Conservation (phyloP, 441 rosid genomes). For the Corymbia calophylla region DNA sequence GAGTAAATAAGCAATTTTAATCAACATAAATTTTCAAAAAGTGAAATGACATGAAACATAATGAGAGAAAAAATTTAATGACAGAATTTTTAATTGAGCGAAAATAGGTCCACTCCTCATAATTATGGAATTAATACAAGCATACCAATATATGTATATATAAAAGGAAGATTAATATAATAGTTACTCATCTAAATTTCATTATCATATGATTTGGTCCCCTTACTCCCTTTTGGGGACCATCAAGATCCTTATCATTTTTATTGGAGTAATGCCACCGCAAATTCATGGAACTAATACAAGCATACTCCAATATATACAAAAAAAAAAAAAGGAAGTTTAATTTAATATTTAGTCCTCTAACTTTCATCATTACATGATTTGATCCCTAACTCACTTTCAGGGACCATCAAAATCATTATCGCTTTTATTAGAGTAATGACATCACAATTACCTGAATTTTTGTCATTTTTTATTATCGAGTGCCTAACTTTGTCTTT, state of each 20-base stretch:
- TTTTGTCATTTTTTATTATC: not conserved
- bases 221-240: not conserved
- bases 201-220: not conserved
- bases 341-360: not conserved
- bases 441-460: not conserved
- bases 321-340: not conserved
- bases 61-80: not conserved
- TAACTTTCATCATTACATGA: not conserved
- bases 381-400: not conserved
- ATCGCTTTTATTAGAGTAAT: no score
- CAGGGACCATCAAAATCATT: not conserved
- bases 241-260: not conserved
- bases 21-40: not conserved
- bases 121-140: not conserved
- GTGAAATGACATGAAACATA: not conserved
- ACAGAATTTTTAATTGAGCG: not conserved
- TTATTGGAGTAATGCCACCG: not conserved
- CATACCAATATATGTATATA: not conserved
- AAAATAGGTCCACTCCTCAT: not conserved
- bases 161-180: not conserved
- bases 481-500: not conserved
- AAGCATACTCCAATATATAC: not conserved
- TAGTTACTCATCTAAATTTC: not conserved
- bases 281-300: no score
- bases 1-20: not conserved